Base-by-base conservation (phyloP, 192 early-diverging fungal genomes). In the Coemansia sp. region DNA sequence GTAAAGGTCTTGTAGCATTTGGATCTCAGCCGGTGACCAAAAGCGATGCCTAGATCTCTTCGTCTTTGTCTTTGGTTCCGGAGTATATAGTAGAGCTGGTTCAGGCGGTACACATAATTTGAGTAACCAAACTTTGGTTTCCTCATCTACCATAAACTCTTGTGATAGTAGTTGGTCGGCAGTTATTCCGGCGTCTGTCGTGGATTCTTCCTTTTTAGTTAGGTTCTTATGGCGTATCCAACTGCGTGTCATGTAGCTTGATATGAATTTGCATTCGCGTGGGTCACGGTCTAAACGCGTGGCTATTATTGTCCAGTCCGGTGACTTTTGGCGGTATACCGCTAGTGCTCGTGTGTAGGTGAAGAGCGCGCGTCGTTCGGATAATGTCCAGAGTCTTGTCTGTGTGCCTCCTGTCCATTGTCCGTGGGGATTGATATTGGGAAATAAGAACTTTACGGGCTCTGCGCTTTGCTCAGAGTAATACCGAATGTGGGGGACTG, bases 301-400 rank as follows among this genome's bases (percentile, higher is more conserved):
- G n/a, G 33, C 64, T 2, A 76, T 28, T 6, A 42, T 28, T 1
- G 7, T 1, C 74, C 74, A 76, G 42, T 70, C 60, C 11, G 74
- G 74, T 4, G 58, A 52, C 0, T 2, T 37, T 5, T 64, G 23
- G 0, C 42, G 43, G 38, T 43, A 17, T 0, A 58, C 58, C 13
- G 10, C 19, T 3, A 70, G 35, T 17, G 68, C 74, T 1, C 61
- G 64, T 1, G 60, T 37, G 37, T 71, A 70, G 3, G 63, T 33
- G 30, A 71, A 62, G 6, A 76, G 61, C 2, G 74, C 74, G 2
- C 74, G 74, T 0, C 69, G 64, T 30, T 76, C 74, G 14, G 64
- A 52, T 17, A 76, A 10, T 4, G 74, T 67, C 74, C 74, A 76
- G 40, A 47, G 42, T 11, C 59, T 37, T 11, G 33, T 3, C 19